Conservation (phyloP, 306 rosid genomes). For the Canavalia ensiformis region DNA sequence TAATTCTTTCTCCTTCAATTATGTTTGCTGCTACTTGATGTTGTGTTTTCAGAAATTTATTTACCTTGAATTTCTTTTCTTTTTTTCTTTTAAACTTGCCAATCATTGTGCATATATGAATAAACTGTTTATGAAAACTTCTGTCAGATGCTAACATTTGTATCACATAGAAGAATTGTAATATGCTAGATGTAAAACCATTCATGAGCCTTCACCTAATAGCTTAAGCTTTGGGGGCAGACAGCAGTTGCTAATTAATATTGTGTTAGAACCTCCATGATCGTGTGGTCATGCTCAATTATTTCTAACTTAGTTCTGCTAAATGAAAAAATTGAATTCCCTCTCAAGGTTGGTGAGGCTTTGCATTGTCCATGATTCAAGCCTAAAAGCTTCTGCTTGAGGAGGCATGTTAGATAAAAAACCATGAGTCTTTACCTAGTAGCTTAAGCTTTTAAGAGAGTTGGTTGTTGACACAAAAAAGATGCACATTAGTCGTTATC, state of each 20-base stretch:
- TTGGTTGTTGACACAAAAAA: neutral
- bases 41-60: neutral
- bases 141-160: neutral
- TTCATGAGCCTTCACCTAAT: neutral
- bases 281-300: neutral
- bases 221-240: neutral
- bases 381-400: neutral
- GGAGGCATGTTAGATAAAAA: neutral
- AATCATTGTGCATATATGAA: constrained; percentile 4
- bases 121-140: neutral
- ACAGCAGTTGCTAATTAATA: neutral
- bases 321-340: neutral
- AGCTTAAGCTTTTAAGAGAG: neutral
- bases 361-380: neutral
- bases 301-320: neutral
- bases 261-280: neutral
- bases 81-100: neutral
- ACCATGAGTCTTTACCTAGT: neutral
- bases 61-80: neutral
- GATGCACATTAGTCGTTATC: neutral
- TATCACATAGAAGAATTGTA: neutral
- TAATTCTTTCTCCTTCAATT: neutral
- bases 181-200: neutral
- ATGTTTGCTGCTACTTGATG: neutral
- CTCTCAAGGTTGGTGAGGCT: neutral